phyloP scores from a whole-genome alignment of 441 rosid species.

The Omphalea diandra region DNA sequence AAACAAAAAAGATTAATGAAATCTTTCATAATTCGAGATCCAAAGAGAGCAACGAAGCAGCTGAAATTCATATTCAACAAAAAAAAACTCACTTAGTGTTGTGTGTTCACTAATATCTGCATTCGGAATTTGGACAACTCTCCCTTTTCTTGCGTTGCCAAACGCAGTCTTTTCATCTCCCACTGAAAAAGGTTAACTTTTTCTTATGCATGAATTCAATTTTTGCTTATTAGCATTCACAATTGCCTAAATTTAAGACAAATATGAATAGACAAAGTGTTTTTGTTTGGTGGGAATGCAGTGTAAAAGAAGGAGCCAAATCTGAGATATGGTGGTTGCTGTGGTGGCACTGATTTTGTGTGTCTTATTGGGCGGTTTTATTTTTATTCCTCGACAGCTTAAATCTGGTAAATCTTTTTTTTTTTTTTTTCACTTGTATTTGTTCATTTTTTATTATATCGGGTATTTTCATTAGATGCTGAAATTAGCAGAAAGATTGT shows the following conservation, averaged over 20 bases:
- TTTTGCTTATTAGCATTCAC: not conserved
- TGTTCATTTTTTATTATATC: too few species aligned
- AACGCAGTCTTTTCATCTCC: conserved; percentile 2
- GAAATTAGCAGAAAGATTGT: not conserved
- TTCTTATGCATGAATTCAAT: not conserved
- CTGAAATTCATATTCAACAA: not conserved
- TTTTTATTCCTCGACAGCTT: conserved; percentile 38
- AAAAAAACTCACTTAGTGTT: not conserved
- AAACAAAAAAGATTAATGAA: too few species aligned
- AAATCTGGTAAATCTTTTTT: conserved; percentile 39
- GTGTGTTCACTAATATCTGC: too few species aligned
- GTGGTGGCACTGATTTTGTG: conserved; percentile 43
- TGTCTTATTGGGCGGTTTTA: conserved; percentile 40
- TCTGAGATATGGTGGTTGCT: conserved; percentile 40
- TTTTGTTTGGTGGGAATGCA: not conserved
- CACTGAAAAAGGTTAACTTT: not conserved
- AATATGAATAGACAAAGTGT: too few species aligned
- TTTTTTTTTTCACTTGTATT: not conserved
- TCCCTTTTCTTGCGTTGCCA: conserved; percentile 11
- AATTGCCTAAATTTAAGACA: too few species aligned
- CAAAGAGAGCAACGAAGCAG: not conserved
- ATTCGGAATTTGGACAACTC: not conserved
- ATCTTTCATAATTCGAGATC: too few species aligned
- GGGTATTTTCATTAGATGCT: not conserved
- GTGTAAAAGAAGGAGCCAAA: conserved; percentile 21